phyloP scores from a whole-genome alignment of 1,139 yeast species.

The Scheffersomyces quercinus region DNA sequence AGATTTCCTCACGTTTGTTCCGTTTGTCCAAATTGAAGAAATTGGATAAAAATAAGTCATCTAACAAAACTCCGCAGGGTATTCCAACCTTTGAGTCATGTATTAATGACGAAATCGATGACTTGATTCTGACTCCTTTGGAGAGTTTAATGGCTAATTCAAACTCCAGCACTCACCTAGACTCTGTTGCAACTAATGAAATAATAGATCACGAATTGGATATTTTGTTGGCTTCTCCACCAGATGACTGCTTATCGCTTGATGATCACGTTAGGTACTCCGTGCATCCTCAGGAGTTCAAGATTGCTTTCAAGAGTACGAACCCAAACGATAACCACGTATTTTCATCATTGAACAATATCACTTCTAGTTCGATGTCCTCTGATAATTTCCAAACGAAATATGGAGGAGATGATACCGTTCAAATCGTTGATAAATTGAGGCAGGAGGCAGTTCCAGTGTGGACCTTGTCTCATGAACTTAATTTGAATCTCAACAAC shows the following conservation, averaged over 20 bases:
- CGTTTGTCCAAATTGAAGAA: conserved; percentile 19
- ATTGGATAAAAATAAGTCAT: conserved; percentile 15
- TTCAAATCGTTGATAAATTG: conserved; percentile 6
- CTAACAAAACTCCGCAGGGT: conserved; percentile 4
- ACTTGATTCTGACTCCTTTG: conserved; percentile 16
- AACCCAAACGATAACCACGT: conserved; percentile 5
- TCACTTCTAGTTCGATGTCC: conserved; percentile 3
- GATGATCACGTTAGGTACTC: conserved; percentile 3
- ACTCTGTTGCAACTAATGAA: conserved; percentile 16
- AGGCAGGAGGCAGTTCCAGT: conserved; percentile 10
- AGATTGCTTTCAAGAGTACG: conserved; percentile 5
- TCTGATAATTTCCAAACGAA: conserved; percentile 1
- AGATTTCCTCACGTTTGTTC: conserved; percentile 34
- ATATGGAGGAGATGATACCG: conserved; percentile 1
- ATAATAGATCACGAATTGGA: conserved; percentile 18
- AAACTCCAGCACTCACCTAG: conserved; percentile 6
- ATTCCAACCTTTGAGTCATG: conserved; percentile 1
- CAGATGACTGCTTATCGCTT: conserved; percentile 2
- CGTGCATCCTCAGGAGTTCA: conserved; percentile 8
- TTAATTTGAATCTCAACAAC: conserved; percentile 9
- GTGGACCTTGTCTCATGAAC: conserved; percentile 11
- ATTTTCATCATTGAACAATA: conserved; percentile 9
- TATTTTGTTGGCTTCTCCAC: conserved; percentile 15
- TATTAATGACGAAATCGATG: conserved; percentile 10
- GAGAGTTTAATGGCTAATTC: conserved; percentile 8